These are phyloP conservation scores for Fusarium sororula DNA, from an alignment of 2,329 filamentous ascomycete species.

Conservation along the genomic window DNA sequence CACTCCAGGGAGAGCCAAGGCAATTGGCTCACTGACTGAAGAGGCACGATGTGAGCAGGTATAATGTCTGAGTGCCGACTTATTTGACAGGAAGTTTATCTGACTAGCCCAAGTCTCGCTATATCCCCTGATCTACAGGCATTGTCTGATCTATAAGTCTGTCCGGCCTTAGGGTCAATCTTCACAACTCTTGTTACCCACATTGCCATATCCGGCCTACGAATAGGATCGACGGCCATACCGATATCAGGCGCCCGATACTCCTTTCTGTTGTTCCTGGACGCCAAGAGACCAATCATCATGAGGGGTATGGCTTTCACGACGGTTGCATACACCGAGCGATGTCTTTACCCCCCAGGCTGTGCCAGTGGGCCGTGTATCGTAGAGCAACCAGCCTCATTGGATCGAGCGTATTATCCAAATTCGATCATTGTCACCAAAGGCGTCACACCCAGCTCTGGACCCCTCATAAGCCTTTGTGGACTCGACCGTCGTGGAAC, in stretches of 20 bases:
- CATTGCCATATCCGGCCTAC: constrained; percentile 20
- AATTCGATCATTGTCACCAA: constrained; percentile 1
- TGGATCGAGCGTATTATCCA: neutral
- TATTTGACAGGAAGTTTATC: neutral
- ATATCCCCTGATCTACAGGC: neutral
- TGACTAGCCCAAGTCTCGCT: neutral
- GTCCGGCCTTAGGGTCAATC: neutral
- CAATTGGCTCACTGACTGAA: neutral
- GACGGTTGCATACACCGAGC: neutral
- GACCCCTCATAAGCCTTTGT: neutral
- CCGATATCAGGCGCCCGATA: constrained; percentile 3
- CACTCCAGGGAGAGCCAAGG: neutral
- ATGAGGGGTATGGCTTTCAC: neutral
- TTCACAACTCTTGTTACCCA: neutral
- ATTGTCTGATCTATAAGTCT: neutral
- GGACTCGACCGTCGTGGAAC: neutral
- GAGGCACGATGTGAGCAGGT: neutral
- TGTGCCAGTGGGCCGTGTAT: neutral
- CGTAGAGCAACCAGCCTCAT: neutral
- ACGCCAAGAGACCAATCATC: neutral
- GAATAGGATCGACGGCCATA: neutral
- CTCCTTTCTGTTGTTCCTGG: neutral
- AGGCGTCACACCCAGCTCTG: constrained; percentile 5
- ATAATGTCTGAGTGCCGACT: neutral
- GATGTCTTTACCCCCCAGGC: neutral